Conservation (phyloP, 2,329 filamentous ascomycete genomes). For the Scleromitrula shiraiana region DNA sequence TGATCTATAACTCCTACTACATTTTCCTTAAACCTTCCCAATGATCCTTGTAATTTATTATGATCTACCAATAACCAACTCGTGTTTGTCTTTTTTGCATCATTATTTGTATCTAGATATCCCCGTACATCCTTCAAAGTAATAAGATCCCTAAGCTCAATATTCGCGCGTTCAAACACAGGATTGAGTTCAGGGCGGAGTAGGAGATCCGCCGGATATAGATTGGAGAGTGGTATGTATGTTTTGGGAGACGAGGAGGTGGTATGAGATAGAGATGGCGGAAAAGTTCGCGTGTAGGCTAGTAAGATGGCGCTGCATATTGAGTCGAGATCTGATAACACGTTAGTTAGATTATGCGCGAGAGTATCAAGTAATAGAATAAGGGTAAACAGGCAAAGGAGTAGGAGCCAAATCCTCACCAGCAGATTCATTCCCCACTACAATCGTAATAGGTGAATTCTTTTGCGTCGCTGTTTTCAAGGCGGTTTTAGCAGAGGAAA, state of each 20-base stretch:
- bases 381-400: no score
- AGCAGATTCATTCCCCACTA: conserved; percentile 61
- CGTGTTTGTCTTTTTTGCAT: conserved; percentile 37
- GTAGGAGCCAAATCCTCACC: no score
- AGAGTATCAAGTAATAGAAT: no score
- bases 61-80: conserved; percentile 74
- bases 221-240: conserved; percentile 67
- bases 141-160: conserved; percentile 54
- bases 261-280: no score
- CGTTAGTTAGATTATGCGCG: no score
- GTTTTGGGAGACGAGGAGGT: conserved; percentile 30
- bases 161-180: conserved; percentile 52
- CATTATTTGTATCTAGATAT: no score
- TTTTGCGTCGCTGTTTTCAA: conserved; percentile 38
- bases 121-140: conserved; percentile 56
- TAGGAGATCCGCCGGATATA: conserved; percentile 57
- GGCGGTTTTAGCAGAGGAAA: conserved; percentile 41
- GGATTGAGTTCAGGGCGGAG: conserved; percentile 67
- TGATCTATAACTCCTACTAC: conserved; percentile 69
- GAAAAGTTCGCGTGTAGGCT: conserved; percentile 63
- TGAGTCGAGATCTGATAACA: conserved; percentile 64
- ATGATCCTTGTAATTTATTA: conserved; percentile 58
- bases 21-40: conserved; percentile 45
- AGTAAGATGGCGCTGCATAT: conserved; percentile 66
- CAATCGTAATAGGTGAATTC: conserved; percentile 46